These are phyloP conservation scores for Phytophthora cactorum DNA, from an alignment of 352 stramenopile genomes.

Conservation along the genomic window DNA sequence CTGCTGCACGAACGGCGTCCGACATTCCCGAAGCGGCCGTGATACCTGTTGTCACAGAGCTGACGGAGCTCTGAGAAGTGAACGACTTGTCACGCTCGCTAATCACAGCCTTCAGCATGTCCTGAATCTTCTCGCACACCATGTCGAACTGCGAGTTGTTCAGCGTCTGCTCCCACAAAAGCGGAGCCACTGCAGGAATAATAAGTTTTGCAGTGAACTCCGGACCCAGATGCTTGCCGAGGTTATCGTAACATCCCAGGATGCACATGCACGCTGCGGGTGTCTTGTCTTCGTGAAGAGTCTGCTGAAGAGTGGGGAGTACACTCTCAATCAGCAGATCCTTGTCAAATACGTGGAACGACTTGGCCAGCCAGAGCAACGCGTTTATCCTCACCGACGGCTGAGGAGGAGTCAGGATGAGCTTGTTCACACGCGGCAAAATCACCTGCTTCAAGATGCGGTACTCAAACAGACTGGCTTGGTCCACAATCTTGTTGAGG, in stretches of 20 bases:
- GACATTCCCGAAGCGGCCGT: constrained; percentile 72
- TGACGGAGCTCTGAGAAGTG: constrained; percentile 70
- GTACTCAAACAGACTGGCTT: constrained; percentile 89
- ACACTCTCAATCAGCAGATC: constrained; percentile 86
- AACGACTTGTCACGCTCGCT: constrained; percentile 83
- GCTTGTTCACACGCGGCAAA: constrained; percentile 83
- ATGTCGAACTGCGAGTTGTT: constrained; percentile 88
- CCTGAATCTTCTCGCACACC: constrained; percentile 87
- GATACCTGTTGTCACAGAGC: constrained; percentile 62
- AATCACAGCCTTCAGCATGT: constrained; percentile 91
- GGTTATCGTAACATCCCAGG: constrained; percentile 87
- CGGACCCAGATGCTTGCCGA: constrained; percentile 85
- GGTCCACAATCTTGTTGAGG: constrained; percentile 89
- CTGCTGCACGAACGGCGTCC: constrained; percentile 65
- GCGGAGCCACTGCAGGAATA: constrained; percentile 76
- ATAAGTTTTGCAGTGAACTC: constrained; percentile 88
- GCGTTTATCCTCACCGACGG: constrained; percentile 88
- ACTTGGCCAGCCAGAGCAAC: constrained; percentile 87
- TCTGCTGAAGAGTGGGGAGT: constrained; percentile 75
- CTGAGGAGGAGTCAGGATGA: constrained; percentile 85
- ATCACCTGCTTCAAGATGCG: constrained; percentile 90
- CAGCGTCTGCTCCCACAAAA: constrained; percentile 81
- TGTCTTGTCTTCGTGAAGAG: constrained; percentile 81
- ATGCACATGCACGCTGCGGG: constrained; percentile 89
- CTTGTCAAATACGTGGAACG: constrained; percentile 91